These are phyloP conservation scores for Quercus lobata DNA, from an alignment of 331 rosid species.

Conservation along the genomic window DNA sequence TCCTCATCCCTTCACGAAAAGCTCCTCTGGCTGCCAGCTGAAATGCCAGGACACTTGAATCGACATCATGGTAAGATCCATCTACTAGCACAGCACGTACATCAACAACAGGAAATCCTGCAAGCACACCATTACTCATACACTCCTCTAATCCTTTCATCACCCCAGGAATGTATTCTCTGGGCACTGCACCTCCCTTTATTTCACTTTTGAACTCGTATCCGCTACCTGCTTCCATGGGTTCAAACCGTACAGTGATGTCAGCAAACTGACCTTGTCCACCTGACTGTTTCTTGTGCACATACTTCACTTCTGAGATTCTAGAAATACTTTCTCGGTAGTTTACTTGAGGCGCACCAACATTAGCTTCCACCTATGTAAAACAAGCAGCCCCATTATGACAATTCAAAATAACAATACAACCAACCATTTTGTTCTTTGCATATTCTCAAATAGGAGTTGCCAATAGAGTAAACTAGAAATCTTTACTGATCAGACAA, in stretches of 20 bases:
- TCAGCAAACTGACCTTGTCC: conserved; percentile 99
- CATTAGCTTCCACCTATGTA: conserved; percentile 87
- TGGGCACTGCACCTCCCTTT: conserved; percentile 96
- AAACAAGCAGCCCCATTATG: conserved; percentile 14
- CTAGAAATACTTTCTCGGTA: conserved; percentile 93
- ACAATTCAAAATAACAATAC: not conserved
- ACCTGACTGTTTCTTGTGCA: conserved; percentile 98
- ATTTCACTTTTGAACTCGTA: conserved; percentile 97
- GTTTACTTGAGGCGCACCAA: conserved; percentile 99
- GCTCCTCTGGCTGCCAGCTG: conserved; percentile 98
- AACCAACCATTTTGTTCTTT: not conserved
- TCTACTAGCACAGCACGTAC: conserved; percentile 80
- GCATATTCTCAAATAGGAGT: not conserved
- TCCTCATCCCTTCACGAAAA: conserved; percentile 80
- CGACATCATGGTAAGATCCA: conserved; percentile 97
- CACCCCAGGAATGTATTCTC: conserved; percentile 91
- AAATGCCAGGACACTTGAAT: conserved; percentile 94
- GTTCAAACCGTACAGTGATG: conserved; percentile 85
- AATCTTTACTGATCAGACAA: too few species aligned
- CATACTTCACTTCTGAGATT: conserved; percentile 61
- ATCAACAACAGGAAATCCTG: conserved; percentile 95
- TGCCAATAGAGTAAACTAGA: too few species aligned
- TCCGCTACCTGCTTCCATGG: conserved; percentile 85
- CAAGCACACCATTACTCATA: conserved; percentile 90
- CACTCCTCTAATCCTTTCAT: conserved; percentile 98